Evolutionary conservation across 228 moss, liverwort and hornwort genomes (phyloP).

Genomic region (Sphagnum magellanicum): DNA sequence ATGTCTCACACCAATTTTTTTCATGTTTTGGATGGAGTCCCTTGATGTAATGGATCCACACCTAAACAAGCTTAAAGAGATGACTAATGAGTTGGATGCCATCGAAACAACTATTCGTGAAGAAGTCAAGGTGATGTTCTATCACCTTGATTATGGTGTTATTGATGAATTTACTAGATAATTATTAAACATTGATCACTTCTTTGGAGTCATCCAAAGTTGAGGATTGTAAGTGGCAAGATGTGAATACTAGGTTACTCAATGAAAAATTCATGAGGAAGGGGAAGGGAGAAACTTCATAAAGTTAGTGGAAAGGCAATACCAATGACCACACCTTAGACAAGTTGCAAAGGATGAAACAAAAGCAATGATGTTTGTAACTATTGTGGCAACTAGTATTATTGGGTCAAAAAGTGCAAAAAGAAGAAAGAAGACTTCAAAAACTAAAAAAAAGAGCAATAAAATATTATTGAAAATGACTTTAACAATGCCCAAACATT

Average conservation of each 20-base stretch:
- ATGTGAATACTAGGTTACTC: neutral
- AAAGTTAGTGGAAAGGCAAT: neutral
- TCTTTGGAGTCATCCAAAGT: neutral
- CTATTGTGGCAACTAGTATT: neutral
- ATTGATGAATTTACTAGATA: neutral
- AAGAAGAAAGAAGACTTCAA: neutral
- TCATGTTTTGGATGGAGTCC: neutral
- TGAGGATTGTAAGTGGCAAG: neutral
- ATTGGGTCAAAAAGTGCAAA: neutral
- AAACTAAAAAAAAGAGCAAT: neutral
- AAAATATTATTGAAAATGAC: neutral
- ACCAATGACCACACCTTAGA: neutral
- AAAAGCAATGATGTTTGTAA: neutral
- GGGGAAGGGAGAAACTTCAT: neutral
- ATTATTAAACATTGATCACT: neutral
- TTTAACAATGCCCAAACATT: neutral
- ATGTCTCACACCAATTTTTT: neutral
- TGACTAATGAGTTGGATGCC: neutral
- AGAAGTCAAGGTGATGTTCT: neutral
- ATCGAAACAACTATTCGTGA: neutral
- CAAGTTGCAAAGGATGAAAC: neutral
- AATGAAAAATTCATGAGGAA: neutral
- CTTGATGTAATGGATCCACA: neutral
- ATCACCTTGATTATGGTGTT: neutral
- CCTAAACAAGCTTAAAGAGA: neutral